These are phyloP conservation scores for Zygoascus biomembranicola DNA, from an alignment of 805 yeast genomes.

Conservation along the genomic window DNA sequence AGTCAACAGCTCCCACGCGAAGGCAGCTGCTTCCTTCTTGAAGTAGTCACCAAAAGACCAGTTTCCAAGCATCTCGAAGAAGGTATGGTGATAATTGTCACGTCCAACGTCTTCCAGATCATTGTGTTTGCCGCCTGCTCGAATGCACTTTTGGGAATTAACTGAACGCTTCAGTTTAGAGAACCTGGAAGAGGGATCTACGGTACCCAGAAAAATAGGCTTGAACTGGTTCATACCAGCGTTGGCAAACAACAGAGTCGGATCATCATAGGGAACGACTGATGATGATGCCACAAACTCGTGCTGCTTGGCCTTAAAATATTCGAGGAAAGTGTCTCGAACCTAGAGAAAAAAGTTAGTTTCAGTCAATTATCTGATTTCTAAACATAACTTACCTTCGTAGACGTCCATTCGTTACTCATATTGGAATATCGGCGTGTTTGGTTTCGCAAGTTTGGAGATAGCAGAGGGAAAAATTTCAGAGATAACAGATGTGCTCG, in stretches of 20 bases:
- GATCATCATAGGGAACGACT: constrained; percentile 96
- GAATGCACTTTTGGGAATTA: constrained; percentile 95
- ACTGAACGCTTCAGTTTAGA: constrained; percentile 78
- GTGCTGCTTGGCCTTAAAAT: constrained; percentile 60
- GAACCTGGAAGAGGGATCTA: constrained; percentile 87
- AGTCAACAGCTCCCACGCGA: constrained; percentile 89
- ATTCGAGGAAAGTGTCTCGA: constrained; percentile 80
- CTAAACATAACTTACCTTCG: neutral
- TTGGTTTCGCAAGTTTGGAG: neutral
- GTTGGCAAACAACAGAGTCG: constrained; percentile 90
- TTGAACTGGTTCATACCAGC: constrained; percentile 99
- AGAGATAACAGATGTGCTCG: neutral
- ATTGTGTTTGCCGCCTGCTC: constrained; percentile 98
- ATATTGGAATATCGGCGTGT: neutral
- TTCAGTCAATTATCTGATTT: too few relatives aligned
- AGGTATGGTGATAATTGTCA: constrained; percentile 97
- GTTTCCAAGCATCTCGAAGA: constrained; percentile 98
- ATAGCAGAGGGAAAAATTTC: neutral
- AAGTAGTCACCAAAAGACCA: constrained; percentile 99
- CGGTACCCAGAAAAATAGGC: constrained; percentile 95
- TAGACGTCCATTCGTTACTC: constrained; percentile 2
- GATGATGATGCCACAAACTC: constrained; percentile 87
- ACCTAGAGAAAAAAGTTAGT: constrained; percentile 32
- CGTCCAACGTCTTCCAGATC: constrained; percentile 98
- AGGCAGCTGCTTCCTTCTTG: constrained; percentile 84